Conservation (phyloP, 345 rosid species). For the Brassica rapa region DNA sequence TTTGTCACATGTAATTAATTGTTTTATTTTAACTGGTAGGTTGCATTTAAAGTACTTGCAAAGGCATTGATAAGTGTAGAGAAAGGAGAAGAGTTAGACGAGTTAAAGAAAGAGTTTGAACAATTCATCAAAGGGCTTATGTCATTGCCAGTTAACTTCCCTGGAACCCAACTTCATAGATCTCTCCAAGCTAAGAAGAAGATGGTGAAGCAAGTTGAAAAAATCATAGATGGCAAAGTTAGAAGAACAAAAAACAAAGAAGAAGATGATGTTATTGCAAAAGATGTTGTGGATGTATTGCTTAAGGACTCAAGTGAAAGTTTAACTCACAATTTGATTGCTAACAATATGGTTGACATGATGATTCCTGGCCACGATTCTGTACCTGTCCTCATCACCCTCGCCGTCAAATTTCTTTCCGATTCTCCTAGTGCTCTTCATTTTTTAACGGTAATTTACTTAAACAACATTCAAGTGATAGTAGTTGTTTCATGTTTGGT, state of each 20-base stretch:
- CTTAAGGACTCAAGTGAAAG: constrained; percentile 58
- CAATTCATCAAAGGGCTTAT: constrained; percentile 84
- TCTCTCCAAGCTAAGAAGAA: constrained; percentile 97
- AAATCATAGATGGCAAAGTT: constrained; percentile 47
- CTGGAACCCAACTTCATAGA: constrained; percentile 84
- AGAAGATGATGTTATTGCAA: constrained; percentile 33
- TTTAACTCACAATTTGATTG: constrained; percentile 71
- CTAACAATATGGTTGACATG: constrained; percentile 91
- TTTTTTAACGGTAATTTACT: constrained; percentile 57
- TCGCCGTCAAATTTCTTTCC: constrained; percentile 82
- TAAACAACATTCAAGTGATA: not conserved
- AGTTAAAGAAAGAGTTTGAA: constrained; percentile 72
- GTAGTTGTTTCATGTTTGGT: not conserved
- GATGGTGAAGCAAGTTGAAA: constrained; percentile 69
- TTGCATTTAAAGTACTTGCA: constrained; percentile 87
- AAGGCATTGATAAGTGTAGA: constrained; percentile 91
- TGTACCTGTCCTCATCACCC: constrained; percentile 90
- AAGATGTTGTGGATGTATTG: constrained; percentile 76
- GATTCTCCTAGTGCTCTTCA: constrained; percentile 77
- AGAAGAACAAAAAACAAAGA: constrained; percentile 45
- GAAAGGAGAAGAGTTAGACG: constrained; percentile 72
- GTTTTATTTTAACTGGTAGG: constrained; percentile 45
- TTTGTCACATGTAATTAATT: not conserved
- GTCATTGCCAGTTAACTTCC: constrained; percentile 83
- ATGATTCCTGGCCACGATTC: constrained; percentile 99